A percentile compares a stretch with the other conserved stretches of the same genome.
These are phyloP conservation scores for Fagus crenata DNA, from an alignment of 306 rosid species.

Conservation along the genomic window DNA sequence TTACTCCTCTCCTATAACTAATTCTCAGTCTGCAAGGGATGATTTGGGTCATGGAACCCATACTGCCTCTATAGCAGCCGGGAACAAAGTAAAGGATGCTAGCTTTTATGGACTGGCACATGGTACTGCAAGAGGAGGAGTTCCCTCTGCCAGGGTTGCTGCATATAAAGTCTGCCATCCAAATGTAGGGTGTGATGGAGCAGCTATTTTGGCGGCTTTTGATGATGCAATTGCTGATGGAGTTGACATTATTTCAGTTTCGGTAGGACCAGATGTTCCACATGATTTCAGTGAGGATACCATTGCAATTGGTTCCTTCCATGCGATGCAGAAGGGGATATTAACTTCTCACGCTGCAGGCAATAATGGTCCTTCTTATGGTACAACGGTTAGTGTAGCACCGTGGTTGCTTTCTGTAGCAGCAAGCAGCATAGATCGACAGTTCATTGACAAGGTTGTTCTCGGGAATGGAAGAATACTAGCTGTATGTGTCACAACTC, in stretches of 20 bases:
- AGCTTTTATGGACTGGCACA: conserved; percentile 23
- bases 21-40: conserved; percentile 15
- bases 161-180: neutral
- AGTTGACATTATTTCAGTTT: conserved; percentile 33
- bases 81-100: conserved; percentile 6
- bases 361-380: neutral
- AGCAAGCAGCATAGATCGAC: conserved; percentile 21
- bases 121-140: conserved; percentile 29
- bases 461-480: conserved; percentile 25
- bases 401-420: conserved; percentile 35
- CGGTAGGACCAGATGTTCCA: neutral
- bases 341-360: conserved; percentile 40
- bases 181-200: neutral
- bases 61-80: conserved; percentile 28
- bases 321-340: conserved; percentile 41
- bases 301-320: conserved; percentile 41
- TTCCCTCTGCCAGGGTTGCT: conserved; percentile 31
- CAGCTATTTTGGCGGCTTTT: conserved; percentile 27
- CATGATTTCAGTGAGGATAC: neutral
- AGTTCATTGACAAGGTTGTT: conserved; percentile 16
- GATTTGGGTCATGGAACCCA: conserved; percentile 26
- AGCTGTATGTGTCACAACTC: neutral
- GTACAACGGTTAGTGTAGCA: neutral
- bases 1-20: neutral
- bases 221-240: conserved; percentile 58